These are phyloP conservation scores for Colletotrichum abscissum DNA, from an alignment of 2,329 filamentous ascomycete genomes.

Conservation along the genomic window DNA sequence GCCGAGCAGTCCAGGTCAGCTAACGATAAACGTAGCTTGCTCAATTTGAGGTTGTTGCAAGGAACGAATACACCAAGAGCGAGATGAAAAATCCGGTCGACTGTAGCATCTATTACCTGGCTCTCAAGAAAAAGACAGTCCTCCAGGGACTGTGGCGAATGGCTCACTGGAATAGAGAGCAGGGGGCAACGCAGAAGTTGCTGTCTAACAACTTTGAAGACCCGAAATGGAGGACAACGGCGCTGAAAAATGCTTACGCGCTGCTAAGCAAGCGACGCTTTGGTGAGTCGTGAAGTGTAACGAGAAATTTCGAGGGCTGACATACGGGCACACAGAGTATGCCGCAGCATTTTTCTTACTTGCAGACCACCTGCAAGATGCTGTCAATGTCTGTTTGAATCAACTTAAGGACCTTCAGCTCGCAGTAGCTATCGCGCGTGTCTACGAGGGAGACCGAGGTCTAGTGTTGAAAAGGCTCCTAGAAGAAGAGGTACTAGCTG, in stretches of 20 bases:
- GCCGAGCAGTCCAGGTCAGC: neutral
- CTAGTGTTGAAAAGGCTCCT: conserved; percentile 79
- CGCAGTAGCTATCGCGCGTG: conserved; percentile 86
- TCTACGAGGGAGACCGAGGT: conserved; percentile 88
- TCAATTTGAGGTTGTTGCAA: conserved; percentile 90
- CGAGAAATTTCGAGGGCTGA: conserved; percentile 36
- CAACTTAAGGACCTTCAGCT: conserved; percentile 91
- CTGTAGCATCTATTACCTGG: conserved; percentile 91
- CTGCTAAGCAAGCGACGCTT: conserved; percentile 91
- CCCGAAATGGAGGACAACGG: conserved; percentile 86
- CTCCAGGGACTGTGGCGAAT: conserved; percentile 95
- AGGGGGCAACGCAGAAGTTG: conserved; percentile 80
- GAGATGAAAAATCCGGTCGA: conserved; percentile 91
- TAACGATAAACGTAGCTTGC: conserved; percentile 59
- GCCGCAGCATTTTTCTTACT: conserved; percentile 96
- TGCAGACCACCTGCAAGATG: conserved; percentile 85
- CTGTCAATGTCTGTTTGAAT: conserved; percentile 85
- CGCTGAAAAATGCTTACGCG: conserved; percentile 96
- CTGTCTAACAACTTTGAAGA: conserved; percentile 93
- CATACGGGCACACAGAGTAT: conserved; percentile 75
- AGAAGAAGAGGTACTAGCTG: conserved; percentile 80
- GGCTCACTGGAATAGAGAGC: conserved; percentile 89
- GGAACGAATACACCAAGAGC: conserved; percentile 91
- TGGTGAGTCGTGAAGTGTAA: conserved; percentile 58
- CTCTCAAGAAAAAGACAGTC: conserved; percentile 89